phyloP scores from a whole-genome alignment of 148 eudicot species.

The Fagopyrum esculentum region DNA sequence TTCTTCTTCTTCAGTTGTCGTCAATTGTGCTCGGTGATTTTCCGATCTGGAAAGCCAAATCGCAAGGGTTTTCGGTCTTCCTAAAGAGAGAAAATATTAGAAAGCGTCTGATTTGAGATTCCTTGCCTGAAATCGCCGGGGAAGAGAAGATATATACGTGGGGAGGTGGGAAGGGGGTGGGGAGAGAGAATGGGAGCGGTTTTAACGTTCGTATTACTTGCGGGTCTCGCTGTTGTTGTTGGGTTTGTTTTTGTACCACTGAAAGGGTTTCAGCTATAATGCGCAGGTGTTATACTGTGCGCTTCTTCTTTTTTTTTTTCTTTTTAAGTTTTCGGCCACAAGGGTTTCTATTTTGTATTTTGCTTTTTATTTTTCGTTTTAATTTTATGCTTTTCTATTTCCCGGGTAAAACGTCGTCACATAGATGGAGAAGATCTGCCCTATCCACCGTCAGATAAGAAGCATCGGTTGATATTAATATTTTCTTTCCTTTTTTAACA shows the following conservation, averaged over 20 bases:
- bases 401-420: constrained; percentile 7
- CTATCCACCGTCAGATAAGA: neutral
- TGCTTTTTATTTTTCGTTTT: neutral
- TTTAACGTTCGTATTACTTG: constrained; percentile 13
- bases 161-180: neutral
- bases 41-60: neutral
- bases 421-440: neutral
- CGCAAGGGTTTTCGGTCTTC: neutral
- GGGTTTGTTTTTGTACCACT: constrained; percentile 5
- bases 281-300: neutral
- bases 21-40: neutral
- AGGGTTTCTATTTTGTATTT: neutral
- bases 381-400: neutral
- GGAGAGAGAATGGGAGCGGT: constrained; percentile 8
- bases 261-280: neutral
- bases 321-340: neutral
- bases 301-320: neutral
- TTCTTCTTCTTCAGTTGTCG: neutral
- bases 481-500: neutral
- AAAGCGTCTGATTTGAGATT: constrained; percentile 1
- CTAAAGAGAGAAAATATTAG: neutral
- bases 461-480: neutral
- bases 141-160: neutral
- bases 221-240: constrained; percentile 1
- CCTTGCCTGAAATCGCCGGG: neutral